Conservation (phyloP, 805 yeast genomes). For the Sugiyamaella marilandica region DNA sequence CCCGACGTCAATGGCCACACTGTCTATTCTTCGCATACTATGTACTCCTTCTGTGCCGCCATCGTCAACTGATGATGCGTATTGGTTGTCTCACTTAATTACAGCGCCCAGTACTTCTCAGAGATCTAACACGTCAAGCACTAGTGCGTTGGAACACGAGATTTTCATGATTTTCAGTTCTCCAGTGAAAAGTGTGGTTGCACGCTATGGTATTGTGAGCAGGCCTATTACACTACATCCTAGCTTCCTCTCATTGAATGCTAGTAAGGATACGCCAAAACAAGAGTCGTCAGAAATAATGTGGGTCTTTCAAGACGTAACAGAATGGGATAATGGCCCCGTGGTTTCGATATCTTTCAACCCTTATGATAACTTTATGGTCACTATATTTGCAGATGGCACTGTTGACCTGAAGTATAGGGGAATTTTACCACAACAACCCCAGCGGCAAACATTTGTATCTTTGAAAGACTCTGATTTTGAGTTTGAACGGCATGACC, state of each 20-base stretch:
- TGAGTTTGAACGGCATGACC: constrained; percentile 16
- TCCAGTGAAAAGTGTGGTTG: not conserved
- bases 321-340: constrained; percentile 3
- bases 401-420: constrained; percentile 17
- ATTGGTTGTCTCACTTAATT: constrained; percentile 14
- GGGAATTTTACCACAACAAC: constrained; percentile 9
- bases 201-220: constrained; percentile 11
- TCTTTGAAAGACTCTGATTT: constrained; percentile 19
- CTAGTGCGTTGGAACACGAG: constrained; percentile 12
- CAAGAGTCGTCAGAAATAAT: constrained; percentile 11
- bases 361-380: constrained; percentile 17
- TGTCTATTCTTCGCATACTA: constrained; percentile 11
- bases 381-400: constrained; percentile 16
- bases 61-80: constrained; percentile 8
- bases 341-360: constrained; percentile 1
- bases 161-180: constrained; percentile 17
- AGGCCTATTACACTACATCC: constrained; percentile 18
- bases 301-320: constrained; percentile 11
- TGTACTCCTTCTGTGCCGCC: constrained; percentile 11
- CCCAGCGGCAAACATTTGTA: constrained; percentile 16
- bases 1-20: constrained; percentile 12
- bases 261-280: constrained; percentile 7
- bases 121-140: not conserved
- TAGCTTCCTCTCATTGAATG: constrained; percentile 17
- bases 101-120: constrained; percentile 15